A percentile compares a stretch with the other conserved stretches of the same genome.
Conservation (phyloP, 1,139 yeast species). For the Magnusiomyces paraingens region DNA sequence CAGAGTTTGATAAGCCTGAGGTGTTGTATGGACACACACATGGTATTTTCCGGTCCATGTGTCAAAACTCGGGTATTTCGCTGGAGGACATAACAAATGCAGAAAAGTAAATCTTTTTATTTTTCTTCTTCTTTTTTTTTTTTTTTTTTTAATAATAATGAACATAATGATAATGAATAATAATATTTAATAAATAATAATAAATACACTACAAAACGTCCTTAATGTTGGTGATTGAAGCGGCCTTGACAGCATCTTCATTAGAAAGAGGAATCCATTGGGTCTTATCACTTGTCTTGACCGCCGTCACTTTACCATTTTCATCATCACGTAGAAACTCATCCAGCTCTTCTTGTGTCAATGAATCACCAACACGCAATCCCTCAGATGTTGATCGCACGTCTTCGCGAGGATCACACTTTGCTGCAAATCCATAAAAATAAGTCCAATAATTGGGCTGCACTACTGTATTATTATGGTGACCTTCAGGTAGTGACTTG, state of each 20-base stretch:
- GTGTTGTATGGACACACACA: constrained; percentile 38
- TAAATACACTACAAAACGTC: neutral
- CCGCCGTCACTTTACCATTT: neutral
- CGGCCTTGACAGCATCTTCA: constrained; percentile 4
- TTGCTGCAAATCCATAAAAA: constrained; percentile 49
- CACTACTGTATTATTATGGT: constrained; percentile 73
- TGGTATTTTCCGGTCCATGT: constrained; percentile 56
- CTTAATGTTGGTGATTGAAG: constrained; percentile 3
- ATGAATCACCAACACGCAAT: neutral
- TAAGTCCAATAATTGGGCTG: constrained; percentile 72
- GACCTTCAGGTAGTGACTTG: constrained; percentile 50
- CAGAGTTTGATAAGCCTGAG: constrained; percentile 47
- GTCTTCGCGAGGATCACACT: constrained; percentile 35
- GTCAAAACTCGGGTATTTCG: constrained; percentile 48
- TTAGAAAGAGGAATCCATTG: constrained; percentile 1
- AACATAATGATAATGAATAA: neutral
- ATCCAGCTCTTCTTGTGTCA: constrained; percentile 6
- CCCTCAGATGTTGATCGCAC: neutral
- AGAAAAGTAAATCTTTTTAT: neutral
- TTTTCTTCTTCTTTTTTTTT: neutral
- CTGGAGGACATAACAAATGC: constrained; percentile 33
- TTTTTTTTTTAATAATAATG: neutral
- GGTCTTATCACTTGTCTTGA: neutral
- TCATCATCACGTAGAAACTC: constrained; percentile 6
- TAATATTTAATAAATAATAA: neutral